Conservation (phyloP, 139 green algal species). For the Zygnema cylindricum region DNA sequence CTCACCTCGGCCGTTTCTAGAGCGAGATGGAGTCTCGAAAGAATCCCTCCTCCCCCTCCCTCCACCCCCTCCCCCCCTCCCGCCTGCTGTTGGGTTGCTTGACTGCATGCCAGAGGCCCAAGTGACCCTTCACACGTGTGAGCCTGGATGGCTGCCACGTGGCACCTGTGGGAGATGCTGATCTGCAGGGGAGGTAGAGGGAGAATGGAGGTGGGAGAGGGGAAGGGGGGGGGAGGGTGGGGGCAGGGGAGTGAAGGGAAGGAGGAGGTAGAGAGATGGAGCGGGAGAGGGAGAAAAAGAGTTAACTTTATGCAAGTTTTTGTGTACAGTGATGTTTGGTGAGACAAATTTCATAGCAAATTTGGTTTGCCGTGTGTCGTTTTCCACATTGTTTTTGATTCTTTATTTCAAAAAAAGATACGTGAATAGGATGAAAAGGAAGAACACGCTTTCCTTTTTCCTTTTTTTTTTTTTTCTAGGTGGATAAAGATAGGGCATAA, state of each 20-base stretch:
- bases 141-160: too few relatives aligned
- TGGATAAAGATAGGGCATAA: not conserved
- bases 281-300: not conserved
- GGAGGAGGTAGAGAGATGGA: not conserved
- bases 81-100: not conserved
- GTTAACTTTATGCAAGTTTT: too few relatives aligned
- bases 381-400: not conserved
- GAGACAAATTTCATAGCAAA: too few relatives aligned
- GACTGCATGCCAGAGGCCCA: not conserved
- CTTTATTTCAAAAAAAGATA: too few relatives aligned
- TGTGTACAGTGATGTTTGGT: too few relatives aligned
- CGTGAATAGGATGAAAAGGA: too few relatives aligned
- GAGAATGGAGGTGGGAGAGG: not conserved
- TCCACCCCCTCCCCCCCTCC: not conserved
- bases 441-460: not conserved
- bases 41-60: not conserved
- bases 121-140: too few relatives aligned
- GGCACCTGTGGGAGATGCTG: too few relatives aligned
- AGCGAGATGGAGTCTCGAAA: conserved; percentile 3
- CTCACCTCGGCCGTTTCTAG: conserved; percentile 32
- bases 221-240: not conserved
- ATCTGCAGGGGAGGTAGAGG: too few relatives aligned
- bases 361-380: not conserved
- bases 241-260: not conserved
- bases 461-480: not conserved